Evolutionary conservation across 805 yeast species (phyloP).

Genomic region (Teunomyces tritomae): DNA sequence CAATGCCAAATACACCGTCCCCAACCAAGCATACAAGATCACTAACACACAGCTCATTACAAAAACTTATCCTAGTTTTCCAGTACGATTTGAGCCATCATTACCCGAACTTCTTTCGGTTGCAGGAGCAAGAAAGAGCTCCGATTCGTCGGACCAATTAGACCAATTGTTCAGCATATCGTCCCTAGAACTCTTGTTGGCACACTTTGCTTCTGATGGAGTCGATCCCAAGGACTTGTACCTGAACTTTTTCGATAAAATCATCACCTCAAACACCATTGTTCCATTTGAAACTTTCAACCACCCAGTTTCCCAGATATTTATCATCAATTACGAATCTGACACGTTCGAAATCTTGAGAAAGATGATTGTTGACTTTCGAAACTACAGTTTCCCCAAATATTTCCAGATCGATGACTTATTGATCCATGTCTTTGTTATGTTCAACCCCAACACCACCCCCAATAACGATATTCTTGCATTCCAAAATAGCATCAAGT

Average conservation of each 20-base stretch:
- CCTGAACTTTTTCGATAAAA: conserved; percentile 53
- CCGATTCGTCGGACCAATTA: conserved; percentile 12
- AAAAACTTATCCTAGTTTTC: conserved; percentile 49
- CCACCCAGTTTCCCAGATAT: conserved; percentile 78
- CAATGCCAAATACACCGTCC: conserved; percentile 40
- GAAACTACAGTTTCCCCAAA: conserved; percentile 55
- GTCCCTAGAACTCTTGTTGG: conserved; percentile 32
- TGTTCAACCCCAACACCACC: conserved; percentile 24
- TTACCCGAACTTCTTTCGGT: conserved; percentile 38
- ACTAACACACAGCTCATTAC: conserved; percentile 53
- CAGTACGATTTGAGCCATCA: conserved; percentile 51
- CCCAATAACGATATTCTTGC: conserved; percentile 26
- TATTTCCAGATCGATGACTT: conserved; percentile 67
- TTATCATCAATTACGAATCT: conserved; percentile 54
- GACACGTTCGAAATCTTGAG: conserved; percentile 59
- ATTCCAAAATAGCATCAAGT: conserved; percentile 27
- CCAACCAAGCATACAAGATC: conserved; percentile 44
- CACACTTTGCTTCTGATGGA: conserved; percentile 11
- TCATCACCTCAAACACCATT: conserved; percentile 57
- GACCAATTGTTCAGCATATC: conserved; percentile 36
- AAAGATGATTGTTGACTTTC: conserved; percentile 47
- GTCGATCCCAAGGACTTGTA: conserved; percentile 37
- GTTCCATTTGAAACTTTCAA: conserved; percentile 82
- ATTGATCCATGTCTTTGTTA: conserved; percentile 40
- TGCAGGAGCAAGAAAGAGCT: conserved; percentile 1